Evolutionary conservation across 768 basidiomycete genomes (phyloP), one percentile per base, ranked within the genome.

Genomic region (Galerina sulciceps): DNA sequence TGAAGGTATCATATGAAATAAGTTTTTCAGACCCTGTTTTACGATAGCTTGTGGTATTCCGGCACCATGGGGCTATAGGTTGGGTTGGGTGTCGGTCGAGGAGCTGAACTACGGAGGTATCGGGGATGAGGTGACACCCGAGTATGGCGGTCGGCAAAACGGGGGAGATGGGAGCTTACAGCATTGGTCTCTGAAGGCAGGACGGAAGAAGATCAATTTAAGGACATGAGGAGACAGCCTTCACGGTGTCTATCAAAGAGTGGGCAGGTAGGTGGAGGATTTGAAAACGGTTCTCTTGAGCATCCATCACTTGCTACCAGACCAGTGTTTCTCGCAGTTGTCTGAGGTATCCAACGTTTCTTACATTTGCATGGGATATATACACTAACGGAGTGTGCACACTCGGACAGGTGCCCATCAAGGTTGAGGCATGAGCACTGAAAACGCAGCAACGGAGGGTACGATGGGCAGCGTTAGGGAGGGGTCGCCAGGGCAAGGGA

Each of bases 151-250:
- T 61, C 52, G 58, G 58, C 51, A 45, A 46, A n/a, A 54, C 38
- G 42, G 52, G 60, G 57, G 48, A 34, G 46, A 43, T 37, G 41
- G 54, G 51, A 38, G 10, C 11, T 59, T 53, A 49, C 53, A 59
- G 53, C 58, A 59, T 53, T 31, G 53, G 26, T 47, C 23, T 55
- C 51, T 53, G 34, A 31, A 22, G 58, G 61, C 59, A 53, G 41
- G 61, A 58, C 52, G 37, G 44, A 17, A 37, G 23, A 52, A 47
- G 42, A 55, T 56, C 57, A 59, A 47, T 45, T 40, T 47, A 44
- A 40, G 57, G 26, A 59, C 53, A 58, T 50, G 61, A 59, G 57
- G 57, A 55, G 61, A 56, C 58, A 62, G 61, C 38, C 40, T 59
- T 59, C 44, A 52, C 46, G 58, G 58, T 58, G 57, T 55, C 60